A percentile compares a stretch with the other conserved stretches of the same genome.
These are phyloP conservation scores for Acer campestre DNA, from an alignment of 345 rosid species.

Conservation along the genomic window DNA sequence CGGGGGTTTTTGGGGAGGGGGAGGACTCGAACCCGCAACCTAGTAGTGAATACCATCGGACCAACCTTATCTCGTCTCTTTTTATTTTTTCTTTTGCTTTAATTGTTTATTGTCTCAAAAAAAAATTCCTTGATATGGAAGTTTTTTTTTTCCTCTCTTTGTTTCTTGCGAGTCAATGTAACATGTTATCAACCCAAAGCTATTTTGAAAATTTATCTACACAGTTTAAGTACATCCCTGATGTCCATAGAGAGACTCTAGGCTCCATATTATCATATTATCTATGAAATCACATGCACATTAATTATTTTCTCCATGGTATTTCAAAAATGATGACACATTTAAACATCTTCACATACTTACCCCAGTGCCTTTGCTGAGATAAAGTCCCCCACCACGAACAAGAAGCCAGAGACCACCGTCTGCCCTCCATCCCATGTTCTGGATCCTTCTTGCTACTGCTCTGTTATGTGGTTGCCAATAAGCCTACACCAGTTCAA, in stretches of 20 bases:
- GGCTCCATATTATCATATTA: not conserved
- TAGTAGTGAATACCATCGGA: too few species aligned
- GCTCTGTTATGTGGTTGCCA: conserved; percentile 99
- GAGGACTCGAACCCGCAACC: too few species aligned
- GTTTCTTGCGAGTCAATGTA: not conserved
- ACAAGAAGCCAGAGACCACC: conserved; percentile 99
- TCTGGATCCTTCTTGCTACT: conserved; percentile 91
- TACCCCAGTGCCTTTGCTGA: conserved; percentile 95
- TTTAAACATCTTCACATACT: conserved; percentile 20
- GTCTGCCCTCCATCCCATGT: conserved; percentile 99
- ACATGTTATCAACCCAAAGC: not conserved
- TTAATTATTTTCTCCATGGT: conserved; percentile 2
- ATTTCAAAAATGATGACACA: not conserved
- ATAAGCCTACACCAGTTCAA: conserved; percentile 53
- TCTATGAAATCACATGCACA: not conserved
- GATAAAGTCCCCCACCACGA: conserved; percentile 97
- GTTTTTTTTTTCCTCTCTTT: not conserved
- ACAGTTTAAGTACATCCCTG: not conserved
- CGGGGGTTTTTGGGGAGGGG: too few species aligned
- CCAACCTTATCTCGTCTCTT: too few species aligned
- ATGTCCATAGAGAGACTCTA: not conserved
- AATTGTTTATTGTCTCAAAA: not conserved
- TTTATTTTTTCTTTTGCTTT: not conserved
- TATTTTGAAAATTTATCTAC: not conserved
- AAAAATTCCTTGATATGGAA: not conserved